Evolutionary conservation across 2,329 filamentous ascomycete species (phyloP), one percentile per base, ranked within the genome.

Genomic region (Sporothrix luriei): DNA sequence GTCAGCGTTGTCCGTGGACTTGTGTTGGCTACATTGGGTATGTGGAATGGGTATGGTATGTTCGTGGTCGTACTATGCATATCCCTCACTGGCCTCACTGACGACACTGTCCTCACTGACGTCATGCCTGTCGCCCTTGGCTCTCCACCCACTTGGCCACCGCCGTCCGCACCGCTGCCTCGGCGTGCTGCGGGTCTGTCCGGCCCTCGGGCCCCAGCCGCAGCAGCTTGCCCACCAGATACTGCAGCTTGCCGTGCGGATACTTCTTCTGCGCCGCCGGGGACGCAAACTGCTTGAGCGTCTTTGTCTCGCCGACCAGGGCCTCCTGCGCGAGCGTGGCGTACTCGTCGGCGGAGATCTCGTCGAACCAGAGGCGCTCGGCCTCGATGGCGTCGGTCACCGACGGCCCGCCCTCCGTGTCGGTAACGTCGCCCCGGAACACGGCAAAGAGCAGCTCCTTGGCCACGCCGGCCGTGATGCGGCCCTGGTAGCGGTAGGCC

Each of bases 241-340:
- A 88, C 85, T 87, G 87, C 59, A 88, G 80, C 77, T 87, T 88
- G 0, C 86, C 86, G 70, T 84, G 80, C 0, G 85, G 86, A 70
- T 83, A 85, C 66, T 59, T 64, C 38, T 57, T 62, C 21, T 38
- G 54, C 29, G 54, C 54, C 16, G 29, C 52, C 26, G 62, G 59
- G 5, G 26, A 16, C 19, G 78, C 71, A 71, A 87, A 87, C 73
- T 83, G 81, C 57, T 74, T 75, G 68, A 87, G 71, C 0, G 85
- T 78, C 70, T 80, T 79, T 0, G 83, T 79, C 73, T 87, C 83
- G 0, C 80, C 82, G 29, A 79, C 76, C 6, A 85, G 72, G 0
- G 81, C 83, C 49, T 76, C 69, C 3, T 80, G 77, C 0, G 84
- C 85, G 7, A 88, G 79, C 40, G 74, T 76, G 0, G 75, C 74